A percentile compares a stretch with the other conserved stretches of the same genome.
Evolutionary conservation across 2,329 filamentous ascomycete species (phyloP).

Genomic region (Chrysoporthe deuterocubensis): DNA sequence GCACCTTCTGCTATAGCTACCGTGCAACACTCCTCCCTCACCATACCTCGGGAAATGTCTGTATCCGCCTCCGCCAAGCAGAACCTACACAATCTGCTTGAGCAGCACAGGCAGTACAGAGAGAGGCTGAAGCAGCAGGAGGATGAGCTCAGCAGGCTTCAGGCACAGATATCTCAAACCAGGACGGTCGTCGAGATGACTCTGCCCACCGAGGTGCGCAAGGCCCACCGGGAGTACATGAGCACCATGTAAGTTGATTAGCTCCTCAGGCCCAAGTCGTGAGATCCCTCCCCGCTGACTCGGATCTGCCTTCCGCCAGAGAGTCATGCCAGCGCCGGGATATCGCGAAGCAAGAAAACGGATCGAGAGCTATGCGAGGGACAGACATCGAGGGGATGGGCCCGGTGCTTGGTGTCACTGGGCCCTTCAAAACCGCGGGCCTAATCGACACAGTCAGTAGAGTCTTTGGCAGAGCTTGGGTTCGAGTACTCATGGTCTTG

Average conservation of each 20-base stretch:
- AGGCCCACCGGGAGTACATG: constrained; percentile 9
- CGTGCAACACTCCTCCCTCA: not conserved
- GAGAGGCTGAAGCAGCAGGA: constrained; percentile 4
- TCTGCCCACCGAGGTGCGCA: constrained; percentile 7
- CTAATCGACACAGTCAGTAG: not conserved
- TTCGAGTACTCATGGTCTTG: not conserved
- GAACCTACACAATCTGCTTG: constrained; percentile 7
- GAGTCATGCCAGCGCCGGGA: not conserved
- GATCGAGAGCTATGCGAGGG: too few relatives aligned
- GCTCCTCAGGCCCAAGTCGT: not conserved
- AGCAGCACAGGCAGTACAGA: constrained; percentile 7
- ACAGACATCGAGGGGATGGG: not conserved
- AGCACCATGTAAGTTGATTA: constrained; percentile 6
- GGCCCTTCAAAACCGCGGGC: not conserved
- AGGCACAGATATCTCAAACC: constrained; percentile 2
- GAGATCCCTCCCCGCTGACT: not conserved
- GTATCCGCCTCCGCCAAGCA: constrained; percentile 6
- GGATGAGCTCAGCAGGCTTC: constrained; percentile 7
- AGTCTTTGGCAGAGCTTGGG: not conserved
- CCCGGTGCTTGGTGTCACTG: not conserved
- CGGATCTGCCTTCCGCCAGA: not conserved
- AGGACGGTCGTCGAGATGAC: constrained; percentile 16
- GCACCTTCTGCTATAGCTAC: not conserved
- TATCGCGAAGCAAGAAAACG: not conserved
- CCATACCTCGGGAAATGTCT: not conserved